These are phyloP conservation scores for Cystobasidium ongulense DNA, from an alignment of 768 basidiomycete species.

Conservation along the genomic window DNA sequence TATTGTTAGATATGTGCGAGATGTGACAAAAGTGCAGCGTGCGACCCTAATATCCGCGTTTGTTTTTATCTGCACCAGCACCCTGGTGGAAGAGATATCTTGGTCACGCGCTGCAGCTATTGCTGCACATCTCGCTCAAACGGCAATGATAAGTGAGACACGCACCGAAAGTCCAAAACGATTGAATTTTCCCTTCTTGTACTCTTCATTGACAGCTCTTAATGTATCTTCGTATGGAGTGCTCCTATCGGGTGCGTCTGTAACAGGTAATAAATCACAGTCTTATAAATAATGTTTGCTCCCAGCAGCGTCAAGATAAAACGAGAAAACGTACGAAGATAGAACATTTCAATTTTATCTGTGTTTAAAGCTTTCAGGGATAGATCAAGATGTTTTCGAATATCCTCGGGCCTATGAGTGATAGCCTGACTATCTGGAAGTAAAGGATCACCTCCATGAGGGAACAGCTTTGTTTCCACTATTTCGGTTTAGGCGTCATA, in stretches of 20 bases:
- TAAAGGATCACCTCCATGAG: conserved; percentile 42
- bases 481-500: conserved; percentile 45
- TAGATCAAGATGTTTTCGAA: conserved; percentile 45
- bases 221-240: conserved; percentile 52
- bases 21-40: too few species aligned
- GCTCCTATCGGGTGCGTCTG: conserved; percentile 46
- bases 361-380: conserved; percentile 51
- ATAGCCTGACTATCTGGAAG: background rate
- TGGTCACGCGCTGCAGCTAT: too few species aligned
- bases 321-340: conserved; percentile 48
- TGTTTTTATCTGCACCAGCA: too few species aligned
- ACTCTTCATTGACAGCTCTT: conserved; percentile 50
- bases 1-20: too few species aligned
- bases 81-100: too few species aligned
- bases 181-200: conserved; percentile 54
- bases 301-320: too few species aligned
- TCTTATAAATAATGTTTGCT: too few species aligned
- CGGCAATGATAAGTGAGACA: conserved; percentile 3
- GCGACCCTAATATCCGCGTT: too few species aligned
- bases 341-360: conserved; percentile 51
- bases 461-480: conserved; percentile 58
- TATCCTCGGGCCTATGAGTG: conserved; percentile 40
- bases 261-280: background rate
- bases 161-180: conserved; percentile 36
- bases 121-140: too few species aligned